These are phyloP conservation scores for Penicillium sp. DNA, from an alignment of 2,329 filamentous ascomycete genomes.

Conservation along the genomic window DNA sequence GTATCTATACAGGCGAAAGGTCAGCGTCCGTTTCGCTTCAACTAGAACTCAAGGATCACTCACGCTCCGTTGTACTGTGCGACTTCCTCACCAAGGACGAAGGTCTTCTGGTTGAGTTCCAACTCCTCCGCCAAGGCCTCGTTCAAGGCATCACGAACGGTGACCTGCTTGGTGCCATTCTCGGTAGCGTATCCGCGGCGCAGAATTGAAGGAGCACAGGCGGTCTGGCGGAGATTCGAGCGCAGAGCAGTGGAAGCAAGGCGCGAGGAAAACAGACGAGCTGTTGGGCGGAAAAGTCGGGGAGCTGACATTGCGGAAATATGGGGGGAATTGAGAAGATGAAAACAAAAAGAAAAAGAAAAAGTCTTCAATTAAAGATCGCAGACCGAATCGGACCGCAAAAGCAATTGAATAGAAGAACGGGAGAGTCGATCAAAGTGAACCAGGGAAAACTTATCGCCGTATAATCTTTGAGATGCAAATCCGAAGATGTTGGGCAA, in stretches of 20 bases:
- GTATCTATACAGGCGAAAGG: slow-evolving; percentile 57
- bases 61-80: slow-evolving; percentile 98
- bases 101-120: slow-evolving; percentile 90
- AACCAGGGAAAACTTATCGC: slow-evolving; percentile 6
- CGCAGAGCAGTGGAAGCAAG: slow-evolving; percentile 51
- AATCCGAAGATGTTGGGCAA: slow-evolving; percentile 37
- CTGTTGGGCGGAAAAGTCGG: slow-evolving; percentile 63
- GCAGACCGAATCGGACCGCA: slow-evolving; percentile 20
- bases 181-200: slow-evolving; percentile 57
- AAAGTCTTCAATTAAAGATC: slow-evolving; percentile 18
- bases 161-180: slow-evolving; percentile 79
- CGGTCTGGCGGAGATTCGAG: slow-evolving; percentile 53
- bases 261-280: slow-evolving; percentile 59
- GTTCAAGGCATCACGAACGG: slow-evolving; percentile 94
- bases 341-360: slow-evolving; percentile 5
- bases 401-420: slow-evolving; percentile 10
- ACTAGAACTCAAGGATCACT: slow-evolving; percentile 30
- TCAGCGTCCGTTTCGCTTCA: slow-evolving; percentile 35
- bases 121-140: slow-evolving; percentile 98
- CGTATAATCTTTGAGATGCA: slow-evolving; percentile 27
- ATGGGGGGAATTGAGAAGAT: slow-evolving; percentile 54
- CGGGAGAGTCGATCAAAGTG: not conserved
- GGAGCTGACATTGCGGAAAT: slow-evolving; percentile 55
- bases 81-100: slow-evolving; percentile 95
- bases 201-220: slow-evolving; percentile 49